Evolutionary conservation across 2,329 filamentous ascomycete genomes (phyloP).

Genomic region (Pseudogymnoascus sp.): DNA sequence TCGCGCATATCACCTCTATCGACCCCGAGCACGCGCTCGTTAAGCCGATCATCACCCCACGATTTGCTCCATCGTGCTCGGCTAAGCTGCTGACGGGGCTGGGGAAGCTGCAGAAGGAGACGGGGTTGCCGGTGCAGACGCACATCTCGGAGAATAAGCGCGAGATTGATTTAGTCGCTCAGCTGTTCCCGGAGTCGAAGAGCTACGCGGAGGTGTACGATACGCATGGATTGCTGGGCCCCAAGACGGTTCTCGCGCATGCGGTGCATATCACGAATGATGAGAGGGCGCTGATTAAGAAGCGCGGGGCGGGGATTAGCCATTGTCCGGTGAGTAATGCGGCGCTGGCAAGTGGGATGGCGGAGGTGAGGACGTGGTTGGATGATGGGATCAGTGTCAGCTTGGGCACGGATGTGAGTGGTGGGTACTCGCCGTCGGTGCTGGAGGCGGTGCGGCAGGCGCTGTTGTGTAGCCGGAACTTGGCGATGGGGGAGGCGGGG

Average conservation of each 20-base stretch:
- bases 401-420: slow-evolving; percentile 83
- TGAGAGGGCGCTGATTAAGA: slow-evolving; percentile 58
- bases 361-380: slow-evolving; percentile 66
- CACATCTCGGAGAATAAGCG: slow-evolving; percentile 77
- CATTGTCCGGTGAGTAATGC: slow-evolving; percentile 88
- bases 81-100: slow-evolving; percentile 52
- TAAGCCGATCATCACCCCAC: slow-evolving; percentile 69
- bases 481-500: slow-evolving; percentile 46
- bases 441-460: slow-evolving; percentile 79
- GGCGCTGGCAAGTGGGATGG: slow-evolving; percentile 70
- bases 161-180: slow-evolving; percentile 63
- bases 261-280: slow-evolving; percentile 64
- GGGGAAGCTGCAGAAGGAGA: slow-evolving; percentile 54
- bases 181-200: slow-evolving; percentile 56
- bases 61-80: slow-evolving; percentile 58
- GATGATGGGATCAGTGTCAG: slow-evolving; percentile 71
- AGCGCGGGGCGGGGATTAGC: slow-evolving; percentile 56
- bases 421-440: slow-evolving; percentile 75
- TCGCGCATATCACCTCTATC: slow-evolving; percentile 57
- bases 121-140: slow-evolving; percentile 68
- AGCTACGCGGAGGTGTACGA: slow-evolving; percentile 80
- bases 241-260: slow-evolving; percentile 76
- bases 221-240: slow-evolving; percentile 55
- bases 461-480: slow-evolving; percentile 65
- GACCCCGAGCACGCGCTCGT: slow-evolving; percentile 61